Conservation (phyloP, 73 alveolate genomes). For the Paramecium bursaria region DNA sequence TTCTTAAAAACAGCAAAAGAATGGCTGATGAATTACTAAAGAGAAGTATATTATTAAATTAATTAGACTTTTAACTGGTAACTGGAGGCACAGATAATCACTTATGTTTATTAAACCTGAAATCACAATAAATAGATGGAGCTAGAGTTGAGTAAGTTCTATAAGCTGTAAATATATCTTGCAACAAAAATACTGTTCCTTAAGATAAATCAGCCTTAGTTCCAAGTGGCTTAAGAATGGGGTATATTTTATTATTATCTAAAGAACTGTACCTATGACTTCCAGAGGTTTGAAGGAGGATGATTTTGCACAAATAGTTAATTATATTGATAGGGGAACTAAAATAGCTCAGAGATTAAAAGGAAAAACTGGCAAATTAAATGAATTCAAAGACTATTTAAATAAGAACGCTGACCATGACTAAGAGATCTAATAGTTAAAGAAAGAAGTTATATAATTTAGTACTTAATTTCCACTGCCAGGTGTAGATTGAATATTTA, state of each 20-base stretch:
- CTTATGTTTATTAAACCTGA: constrained; percentile 79
- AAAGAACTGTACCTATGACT: constrained; percentile 90
- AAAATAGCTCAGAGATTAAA: constrained; percentile 24
- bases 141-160: constrained; percentile 89
- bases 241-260: not conserved
- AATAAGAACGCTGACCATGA: constrained; percentile 23
- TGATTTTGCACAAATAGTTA: constrained; percentile 81
- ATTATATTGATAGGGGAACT: constrained; percentile 59
- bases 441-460: constrained; percentile 14
- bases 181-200: constrained; percentile 93
- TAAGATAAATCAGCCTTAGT: constrained; percentile 91
- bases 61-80: constrained; percentile 65
- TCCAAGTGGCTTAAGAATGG: constrained; percentile 96
- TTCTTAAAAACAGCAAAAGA: constrained; percentile 82
- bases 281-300: constrained; percentile 89
- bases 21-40: constrained; percentile 80
- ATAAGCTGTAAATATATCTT: constrained; percentile 83
- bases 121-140: constrained; percentile 88
- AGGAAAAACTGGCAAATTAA: constrained; percentile 38
- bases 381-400: constrained; percentile 47
- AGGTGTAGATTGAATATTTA: constrained; percentile 43
- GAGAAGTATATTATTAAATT: constrained; percentile 75
- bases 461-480: constrained; percentile 51
- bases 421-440: constrained; percentile 13
- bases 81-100: constrained; percentile 98